These are phyloP conservation scores for Lactifluus hygrophoroides DNA, from an alignment of 768 basidiomycete genomes.

Conservation along the genomic window DNA sequence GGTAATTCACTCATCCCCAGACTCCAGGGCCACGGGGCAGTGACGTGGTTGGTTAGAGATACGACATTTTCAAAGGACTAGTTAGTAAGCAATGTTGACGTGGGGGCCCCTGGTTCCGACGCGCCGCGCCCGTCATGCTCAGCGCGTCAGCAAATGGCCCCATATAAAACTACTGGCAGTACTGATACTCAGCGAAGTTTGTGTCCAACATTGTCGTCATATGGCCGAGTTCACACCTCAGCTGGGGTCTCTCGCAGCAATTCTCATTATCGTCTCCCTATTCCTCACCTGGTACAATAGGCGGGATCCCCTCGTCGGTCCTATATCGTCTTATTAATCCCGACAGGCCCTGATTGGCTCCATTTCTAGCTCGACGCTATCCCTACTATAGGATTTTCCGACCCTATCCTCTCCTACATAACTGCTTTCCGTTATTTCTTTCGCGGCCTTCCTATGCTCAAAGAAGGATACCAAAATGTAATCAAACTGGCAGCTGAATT, in stretches of 20 bases:
- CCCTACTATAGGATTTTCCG: conserved; percentile 26
- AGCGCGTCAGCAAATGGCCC: too few species aligned
- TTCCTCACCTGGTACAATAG: background rate
- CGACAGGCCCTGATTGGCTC: background rate
- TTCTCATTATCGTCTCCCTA: background rate
- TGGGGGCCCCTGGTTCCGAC: too few species aligned
- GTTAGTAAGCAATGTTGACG: too few species aligned
- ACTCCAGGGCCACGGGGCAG: too few species aligned
- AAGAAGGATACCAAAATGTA: conserved; percentile 6
- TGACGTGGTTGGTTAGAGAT: too few species aligned
- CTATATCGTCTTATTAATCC: background rate
- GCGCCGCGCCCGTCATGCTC: too few species aligned
- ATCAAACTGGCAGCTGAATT: conserved; percentile 25
- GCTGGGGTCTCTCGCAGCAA: background rate
- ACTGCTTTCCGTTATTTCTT: background rate
- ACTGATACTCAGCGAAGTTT: too few species aligned
- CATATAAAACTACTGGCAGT: too few species aligned
- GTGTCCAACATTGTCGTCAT: background rate
- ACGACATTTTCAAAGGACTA: too few species aligned
- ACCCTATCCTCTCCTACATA: conserved; percentile 25
- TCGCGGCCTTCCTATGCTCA: background rate
- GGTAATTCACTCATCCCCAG: too few species aligned
- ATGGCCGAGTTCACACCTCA: background rate
- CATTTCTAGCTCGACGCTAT: conserved; percentile 17
- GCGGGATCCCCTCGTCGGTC: background rate